Evolutionary conservation across 2,329 filamentous ascomycete genomes (phyloP), one percentile per base, ranked within the genome.

Genomic region (Diplodia scrobiculata): DNA sequence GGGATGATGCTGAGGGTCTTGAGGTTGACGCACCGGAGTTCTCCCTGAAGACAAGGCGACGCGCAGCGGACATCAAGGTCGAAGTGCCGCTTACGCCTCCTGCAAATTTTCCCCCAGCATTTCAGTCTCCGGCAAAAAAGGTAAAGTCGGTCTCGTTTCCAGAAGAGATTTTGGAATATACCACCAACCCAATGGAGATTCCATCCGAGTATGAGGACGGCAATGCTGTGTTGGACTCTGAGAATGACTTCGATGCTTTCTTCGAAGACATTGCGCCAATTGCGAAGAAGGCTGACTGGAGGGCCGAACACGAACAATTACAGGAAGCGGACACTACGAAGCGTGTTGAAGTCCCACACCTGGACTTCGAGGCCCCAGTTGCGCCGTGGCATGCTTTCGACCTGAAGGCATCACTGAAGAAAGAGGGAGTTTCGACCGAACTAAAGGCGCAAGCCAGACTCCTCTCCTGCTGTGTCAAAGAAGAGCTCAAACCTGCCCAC

Each of bases 351-450:
- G 78, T 85, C 4, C 84, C 84, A 0, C 32, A 73, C 0, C 72
- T 87, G 67, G 80, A 82, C 32, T 79, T 81, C 41, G 73, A 76
- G 0, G 68, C 75, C 17, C 76, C 79, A 11, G 67, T 72, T 6
- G 73, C 81, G 3, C 84, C 83, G 0, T 87, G 85, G 85, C 69
- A 77, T 41, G 52, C 71, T 29, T 79, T 73, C 62, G 68, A 69
- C 34, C 68, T 63, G 60, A 69, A 65, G n/a, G 25, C 9, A 19
- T 47, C 38, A 13, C 19, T 47, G 14, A 60, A 47, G 25, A 60
- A 25, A 1, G 38, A 60, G 54, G 47, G 0, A 55, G 68, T 34
- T 1, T 9, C 3, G 7, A 74, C 72, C 1, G 74, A 75, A 36
- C 63, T 76, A 1, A 71, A 74, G n/a, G 70, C 71, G 0, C 75